Evolutionary conservation across 495 filamentous ascomycete genomes (phyloP), one percentile per base, ranked within the genome.

Genomic region (Ascodesmis nigricans): DNA sequence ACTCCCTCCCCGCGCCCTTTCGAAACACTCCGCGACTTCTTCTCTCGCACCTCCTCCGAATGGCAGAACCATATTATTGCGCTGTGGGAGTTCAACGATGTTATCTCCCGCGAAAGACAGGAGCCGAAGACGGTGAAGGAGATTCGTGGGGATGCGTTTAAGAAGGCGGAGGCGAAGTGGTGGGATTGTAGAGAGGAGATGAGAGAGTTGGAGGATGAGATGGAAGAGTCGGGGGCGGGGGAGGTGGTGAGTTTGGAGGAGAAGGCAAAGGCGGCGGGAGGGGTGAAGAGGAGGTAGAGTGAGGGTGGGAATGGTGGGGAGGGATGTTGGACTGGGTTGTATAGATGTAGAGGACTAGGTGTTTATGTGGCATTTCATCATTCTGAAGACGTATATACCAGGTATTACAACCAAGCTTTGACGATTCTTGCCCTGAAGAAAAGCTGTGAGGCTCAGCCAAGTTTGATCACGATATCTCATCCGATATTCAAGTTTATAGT

Each of bases 131-230:
- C 67, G 3, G 59, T 91, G 43, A 97, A 97, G 60, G 87, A 93
- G 58, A 64, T 93, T 39, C 78, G 83, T 47, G 76, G 82, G 41
- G 69, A 66, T 31, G 87, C 83, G 2, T 97, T 93, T 51, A 70
- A 77, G 43, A 61, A 73, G 37, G 80, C 80, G 26, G 87, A 97
- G 58, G 78, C 79, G 53, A 91, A 83, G 50, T 97, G 87, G 87
- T 97, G 87, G 87, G 87, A 92, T 60, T 83, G 78, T 52, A 64
- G 87, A 45, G 87, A 97, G 55, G 87, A 97, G 57, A 77, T 97
- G 41, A 75, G 71, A 38, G 77, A 72, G 5, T 59, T 93, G 42
- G 87, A 97, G 57, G 84, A 93, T 56, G 83, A 91, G 57, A 84
- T 93, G 55, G 82, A 92, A 57, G 82, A 77, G 24, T 79, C 83